These are phyloP conservation scores for Lanmaoa pseudosensibilis DNA, from an alignment of 768 basidiomycete genomes.

Conservation along the genomic window DNA sequence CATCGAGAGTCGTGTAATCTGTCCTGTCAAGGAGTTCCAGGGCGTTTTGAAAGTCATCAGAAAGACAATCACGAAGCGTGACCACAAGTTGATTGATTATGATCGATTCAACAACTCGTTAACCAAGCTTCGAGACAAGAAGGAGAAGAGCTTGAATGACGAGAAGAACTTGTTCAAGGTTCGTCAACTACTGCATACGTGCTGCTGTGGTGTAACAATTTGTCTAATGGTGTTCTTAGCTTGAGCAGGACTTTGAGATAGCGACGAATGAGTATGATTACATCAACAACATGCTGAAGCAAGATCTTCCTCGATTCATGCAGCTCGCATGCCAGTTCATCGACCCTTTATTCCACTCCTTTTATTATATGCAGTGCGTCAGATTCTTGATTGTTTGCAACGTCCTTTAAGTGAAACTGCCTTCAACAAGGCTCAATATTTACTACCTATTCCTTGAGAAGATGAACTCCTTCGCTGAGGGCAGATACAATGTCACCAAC, in stretches of 20 bases:
- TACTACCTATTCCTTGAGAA: conserved; percentile 95
- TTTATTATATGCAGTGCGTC: conserved; percentile 98
- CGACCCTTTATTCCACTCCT: conserved; percentile 96
- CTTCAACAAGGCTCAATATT: conserved; percentile 70
- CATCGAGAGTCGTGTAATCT: conserved; percentile 82
- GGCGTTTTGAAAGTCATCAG: conserved; percentile 82
- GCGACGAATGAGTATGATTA: conserved; percentile 93
- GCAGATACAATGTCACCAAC: conserved; percentile 73
- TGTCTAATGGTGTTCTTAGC: conserved; percentile 40
- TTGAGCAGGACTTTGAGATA: conserved; percentile 94
- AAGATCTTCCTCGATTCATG: conserved; percentile 93
- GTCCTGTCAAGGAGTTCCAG: conserved; percentile 88
- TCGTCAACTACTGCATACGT: conserved; percentile 12
- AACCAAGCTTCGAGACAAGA: conserved; percentile 95
- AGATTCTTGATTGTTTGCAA: background rate
- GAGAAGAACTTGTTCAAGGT: conserved; percentile 98
- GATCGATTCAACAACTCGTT: conserved; percentile 96
- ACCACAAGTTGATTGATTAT: conserved; percentile 96
- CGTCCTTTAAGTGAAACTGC: background rate
- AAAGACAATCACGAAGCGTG: conserved; percentile 94
- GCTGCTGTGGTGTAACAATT: background rate
- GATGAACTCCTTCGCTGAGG: conserved; percentile 80
- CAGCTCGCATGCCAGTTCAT: conserved; percentile 84
- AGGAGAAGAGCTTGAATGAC: conserved; percentile 93
- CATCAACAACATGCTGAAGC: conserved; percentile 86